Percentiles rank a stretch among this genome's conserved stretches.
phyloP scores from a whole-genome alignment of 2,329 filamentous ascomycete species.

The Lecanosticta acicola region DNA sequence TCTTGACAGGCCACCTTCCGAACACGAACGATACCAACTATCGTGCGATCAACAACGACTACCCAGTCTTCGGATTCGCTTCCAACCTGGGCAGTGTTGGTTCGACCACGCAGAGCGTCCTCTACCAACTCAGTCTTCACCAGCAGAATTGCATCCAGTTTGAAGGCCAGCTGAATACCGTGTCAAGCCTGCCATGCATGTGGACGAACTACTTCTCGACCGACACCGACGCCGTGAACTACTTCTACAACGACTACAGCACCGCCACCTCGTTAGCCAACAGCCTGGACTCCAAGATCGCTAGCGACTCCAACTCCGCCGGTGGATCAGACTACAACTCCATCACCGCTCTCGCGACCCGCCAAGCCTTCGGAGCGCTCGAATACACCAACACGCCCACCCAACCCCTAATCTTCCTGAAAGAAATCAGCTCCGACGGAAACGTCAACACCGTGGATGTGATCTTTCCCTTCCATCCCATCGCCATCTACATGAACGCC shows the following conservation, averaged over 20 bases:
- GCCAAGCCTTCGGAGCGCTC: slow-evolving; percentile 48
- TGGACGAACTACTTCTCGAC: slow-evolving; percentile 49
- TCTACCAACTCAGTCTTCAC: slow-evolving; percentile 48
- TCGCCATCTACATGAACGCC: slow-evolving; percentile 32
- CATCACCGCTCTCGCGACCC: slow-evolving; percentile 46
- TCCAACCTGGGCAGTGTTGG: slow-evolving; percentile 45
- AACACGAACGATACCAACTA: slow-evolving; percentile 44
- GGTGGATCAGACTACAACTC: slow-evolving; percentile 46
- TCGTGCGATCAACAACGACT: slow-evolving; percentile 43
- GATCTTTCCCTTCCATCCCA: slow-evolving; percentile 32
- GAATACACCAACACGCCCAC: slow-evolving; percentile 46
- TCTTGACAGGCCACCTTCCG: slow-evolving; percentile 43
- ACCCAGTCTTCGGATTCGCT: slow-evolving; percentile 50
- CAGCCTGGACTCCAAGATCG: slow-evolving; percentile 41
- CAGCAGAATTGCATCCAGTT: slow-evolving; percentile 50
- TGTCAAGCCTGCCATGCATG: slow-evolving; percentile 40
- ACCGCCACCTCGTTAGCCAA: slow-evolving; percentile 34
- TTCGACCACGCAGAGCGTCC: slow-evolving; percentile 32
- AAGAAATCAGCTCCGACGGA: slow-evolving; percentile 49
- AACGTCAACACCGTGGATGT: slow-evolving; percentile 34
- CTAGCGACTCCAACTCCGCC: slow-evolving; percentile 41
- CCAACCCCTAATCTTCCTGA: slow-evolving; percentile 49
- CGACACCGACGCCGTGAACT: slow-evolving; percentile 42
- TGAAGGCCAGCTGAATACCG: slow-evolving; percentile 32
- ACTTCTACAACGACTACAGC: slow-evolving; percentile 46